Base-by-base conservation (phyloP, 352 stramenopile species). In the Phytophthora syringae region DNA sequence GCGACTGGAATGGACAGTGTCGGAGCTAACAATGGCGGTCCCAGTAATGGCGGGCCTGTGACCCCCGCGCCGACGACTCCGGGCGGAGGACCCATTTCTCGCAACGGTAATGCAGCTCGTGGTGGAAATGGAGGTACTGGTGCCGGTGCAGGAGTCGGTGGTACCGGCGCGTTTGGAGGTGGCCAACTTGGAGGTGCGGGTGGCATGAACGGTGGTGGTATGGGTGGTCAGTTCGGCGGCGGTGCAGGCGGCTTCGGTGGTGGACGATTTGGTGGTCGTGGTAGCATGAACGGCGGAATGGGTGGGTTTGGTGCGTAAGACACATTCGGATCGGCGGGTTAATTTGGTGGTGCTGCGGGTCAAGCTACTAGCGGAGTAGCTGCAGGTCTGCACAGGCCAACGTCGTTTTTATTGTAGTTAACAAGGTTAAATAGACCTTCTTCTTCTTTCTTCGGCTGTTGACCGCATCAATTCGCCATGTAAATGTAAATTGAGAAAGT, bases 1-100 rank as follows among this genome's bases (percentile, higher is more conserved):
- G 58, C 20, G 16, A 27, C 28, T 27, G 11, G 52, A 24, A 32
- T 21, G 7, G 25, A 45, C 4, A 45, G 53, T 7, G 13, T 44
- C 27, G 53, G 27, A 7, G 21, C 42, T 20, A n/a, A 12, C n/a
- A 56, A 47, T 6, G 52, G 52, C 24, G n/a, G n/a, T n/a, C n/a
- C n/a, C n/a, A n/a, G n/a, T n/a, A 59, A 58, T 30, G 49, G 49
- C 7, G 49, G 22, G 15, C 51, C 56, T 34, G 64, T 43, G 15
- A 72, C 64, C 4, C 65, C 60, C 21, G 65, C 65, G 37, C 65
- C 65, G 25, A 74, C 65, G n/a, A 40, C 42, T 20, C 59, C 60
- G 16, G 51, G 44, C 9, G 53, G 45, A 27, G 52, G 22, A 40
- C 45, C 54, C 21, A 43, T 13, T 27, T 34, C 40, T 42, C n/a